Base-by-base conservation (phyloP, 2,329 filamentous ascomycete species). In the Colletotrichum liaoningense region DNA sequence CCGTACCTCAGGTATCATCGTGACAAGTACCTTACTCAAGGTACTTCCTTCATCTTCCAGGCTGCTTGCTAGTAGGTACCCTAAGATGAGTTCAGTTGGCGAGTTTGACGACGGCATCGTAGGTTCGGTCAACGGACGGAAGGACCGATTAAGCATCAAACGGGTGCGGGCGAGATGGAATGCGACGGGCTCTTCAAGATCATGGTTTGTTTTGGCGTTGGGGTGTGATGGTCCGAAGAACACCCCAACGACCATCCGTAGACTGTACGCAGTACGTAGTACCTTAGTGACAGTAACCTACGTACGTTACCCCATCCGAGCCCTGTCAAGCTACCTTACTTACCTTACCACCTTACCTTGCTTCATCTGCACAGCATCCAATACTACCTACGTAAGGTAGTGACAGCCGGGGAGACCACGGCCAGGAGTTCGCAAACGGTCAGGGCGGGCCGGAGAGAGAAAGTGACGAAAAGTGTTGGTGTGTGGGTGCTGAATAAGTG, bases 401-500 rank as follows among this genome's bases (percentile, higher is more conserved):
- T 30, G 59, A 38, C 22, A 46, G 19, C 42, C 16, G 38, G 38
- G 38, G 38, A 19, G 38, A 19, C 5, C 16, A 42, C 38, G 19
- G 42, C 42, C 42, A 49, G 42, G 7, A 11, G 42, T 49, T 19
- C 42, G 42, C 42, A 49, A n/a, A 49, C 42, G 19, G 42, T 49
- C 42, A n/a, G 19, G 42, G 42, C 42, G 42, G 42, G 42, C 42
- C 42, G 42, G 42, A 7, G 42, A 49, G 33, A 49, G 42, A n/a
- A 49, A 8, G 16, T 3, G 16, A 9, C 5, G 4, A 9, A 19
- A n/a, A n/a, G 42, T 49, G 42, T n/a, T 49, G 42, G 42, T 49
- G 26, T 14, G 12, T n/a, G 8, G 60, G 46, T 33, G 71, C 71
- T 73, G 67, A 73, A 49, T 66, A 73, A 73, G 67, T 60, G 67